Conservation (phyloP, 2,329 filamentous ascomycete genomes). For the Alternaria conjuncta region DNA sequence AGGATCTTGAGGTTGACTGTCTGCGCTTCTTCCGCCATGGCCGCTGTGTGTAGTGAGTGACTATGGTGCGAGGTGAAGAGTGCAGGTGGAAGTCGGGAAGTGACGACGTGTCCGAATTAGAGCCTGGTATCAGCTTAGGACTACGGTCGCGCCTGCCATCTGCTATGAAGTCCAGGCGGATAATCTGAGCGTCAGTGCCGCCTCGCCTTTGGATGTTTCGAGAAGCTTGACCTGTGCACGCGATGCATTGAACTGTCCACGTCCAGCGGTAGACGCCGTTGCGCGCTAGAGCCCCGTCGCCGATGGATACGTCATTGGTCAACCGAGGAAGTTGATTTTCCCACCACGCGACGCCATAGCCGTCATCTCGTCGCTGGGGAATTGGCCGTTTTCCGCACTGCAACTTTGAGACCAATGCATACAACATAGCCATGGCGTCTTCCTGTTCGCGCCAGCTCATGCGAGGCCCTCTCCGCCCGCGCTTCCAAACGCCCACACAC, state of each 20-base stretch:
- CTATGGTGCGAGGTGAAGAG: slow-evolving; percentile 2
- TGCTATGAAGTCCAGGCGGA: background rate
- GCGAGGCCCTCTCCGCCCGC: slow-evolving; percentile 25
- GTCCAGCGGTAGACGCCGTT: slow-evolving; percentile 4
- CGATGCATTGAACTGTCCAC: background rate
- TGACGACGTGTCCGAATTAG: slow-evolving; percentile 31
- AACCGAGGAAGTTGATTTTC: slow-evolving; percentile 22
- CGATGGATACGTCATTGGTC: slow-evolving; percentile 36
- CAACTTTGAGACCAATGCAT: background rate
- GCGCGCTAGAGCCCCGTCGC: slow-evolving; percentile 18
- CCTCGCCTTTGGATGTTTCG: background rate
- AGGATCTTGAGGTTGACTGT: slow-evolving; percentile 48
- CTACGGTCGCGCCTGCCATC: slow-evolving; percentile 12
- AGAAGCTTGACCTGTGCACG: background rate
- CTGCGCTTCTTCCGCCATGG: slow-evolving; percentile 33
- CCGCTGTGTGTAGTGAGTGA: slow-evolving; percentile 2
- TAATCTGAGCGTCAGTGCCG: background rate
- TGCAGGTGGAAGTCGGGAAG: slow-evolving; percentile 1
- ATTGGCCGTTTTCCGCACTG: background rate
- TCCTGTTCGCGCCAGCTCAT: slow-evolving; percentile 36
- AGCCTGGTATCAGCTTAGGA: slow-evolving; percentile 22
- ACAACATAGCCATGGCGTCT: slow-evolving; percentile 37
- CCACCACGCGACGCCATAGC: slow-evolving; percentile 21
- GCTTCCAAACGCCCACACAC: slow-evolving; percentile 15
- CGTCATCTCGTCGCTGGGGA: slow-evolving; percentile 11